Conservation (phyloP, 2,329 filamentous ascomycete genomes). For the Colletotrichum lini region DNA sequence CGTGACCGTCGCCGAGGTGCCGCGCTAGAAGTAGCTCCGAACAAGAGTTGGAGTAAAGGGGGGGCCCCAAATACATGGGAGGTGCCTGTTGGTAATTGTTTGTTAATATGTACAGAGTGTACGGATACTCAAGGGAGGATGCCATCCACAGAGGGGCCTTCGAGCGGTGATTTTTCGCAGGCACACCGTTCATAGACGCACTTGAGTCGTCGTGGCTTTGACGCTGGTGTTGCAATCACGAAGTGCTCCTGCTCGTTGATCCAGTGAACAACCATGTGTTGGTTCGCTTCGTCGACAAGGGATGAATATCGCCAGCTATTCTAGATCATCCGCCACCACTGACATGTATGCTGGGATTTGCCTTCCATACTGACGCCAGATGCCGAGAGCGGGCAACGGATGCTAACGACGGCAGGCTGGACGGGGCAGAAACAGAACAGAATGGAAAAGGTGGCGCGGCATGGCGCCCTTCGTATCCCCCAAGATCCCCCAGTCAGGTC, state of each 20-base stretch:
- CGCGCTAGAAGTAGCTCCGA: conserved; percentile 14
- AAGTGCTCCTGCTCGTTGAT: not conserved
- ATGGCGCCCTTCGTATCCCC: conserved; percentile 27
- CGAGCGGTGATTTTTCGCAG: not conserved
- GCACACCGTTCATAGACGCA: not conserved
- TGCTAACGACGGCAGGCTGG: not conserved
- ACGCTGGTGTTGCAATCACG: not conserved
- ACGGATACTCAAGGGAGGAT: not conserved
- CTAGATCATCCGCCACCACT: not conserved
- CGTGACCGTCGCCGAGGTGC: conserved; percentile 11
- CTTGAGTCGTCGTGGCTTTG: no score
- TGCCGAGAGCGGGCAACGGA: not conserved
- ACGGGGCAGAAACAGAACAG: conserved; percentile 17
- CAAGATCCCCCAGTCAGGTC: conserved; percentile 13
- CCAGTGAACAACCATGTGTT: no score
- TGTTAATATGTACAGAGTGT: conserved; percentile 18
- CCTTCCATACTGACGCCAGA: not conserved
- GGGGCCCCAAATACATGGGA: conserved; percentile 16
- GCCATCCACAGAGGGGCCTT: not conserved
- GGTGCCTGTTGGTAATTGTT: conserved; percentile 36
- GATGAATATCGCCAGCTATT: not conserved
- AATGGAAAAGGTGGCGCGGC: conserved; percentile 19
- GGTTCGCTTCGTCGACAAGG: not conserved
- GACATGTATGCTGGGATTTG: not conserved
- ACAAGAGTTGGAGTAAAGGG: conserved; percentile 32